phyloP scores from a whole-genome alignment of 306 rosid species.

The Abrus pulchellus region DNA sequence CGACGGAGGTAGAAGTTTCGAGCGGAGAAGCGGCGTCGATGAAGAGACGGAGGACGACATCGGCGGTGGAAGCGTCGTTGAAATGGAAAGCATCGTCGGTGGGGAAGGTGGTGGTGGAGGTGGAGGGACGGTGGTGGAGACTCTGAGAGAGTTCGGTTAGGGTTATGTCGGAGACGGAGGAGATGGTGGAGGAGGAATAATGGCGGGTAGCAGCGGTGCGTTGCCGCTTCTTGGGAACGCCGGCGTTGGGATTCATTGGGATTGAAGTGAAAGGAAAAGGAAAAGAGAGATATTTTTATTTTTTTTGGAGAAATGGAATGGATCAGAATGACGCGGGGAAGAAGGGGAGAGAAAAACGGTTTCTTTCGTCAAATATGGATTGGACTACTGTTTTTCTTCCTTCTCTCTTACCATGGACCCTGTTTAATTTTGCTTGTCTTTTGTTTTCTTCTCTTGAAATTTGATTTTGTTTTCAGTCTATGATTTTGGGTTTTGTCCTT shows the following conservation, averaged over 20 bases:
- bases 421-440: neutral
- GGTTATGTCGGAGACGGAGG: constrained; percentile 20
- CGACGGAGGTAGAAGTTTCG: constrained; percentile 53
- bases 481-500: too few relatives aligned
- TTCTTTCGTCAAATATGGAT: neutral
- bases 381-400: neutral
- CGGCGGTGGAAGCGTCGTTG: constrained; percentile 75
- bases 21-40: constrained; percentile 52
- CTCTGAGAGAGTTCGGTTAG: constrained; percentile 23
- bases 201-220: constrained; percentile 63
- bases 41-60: constrained; percentile 75
- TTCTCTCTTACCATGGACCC: too few relatives aligned
- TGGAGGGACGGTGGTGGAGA: neutral
- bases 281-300: neutral
- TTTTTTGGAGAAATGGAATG: neutral
- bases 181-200: constrained; percentile 45
- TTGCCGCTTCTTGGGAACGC: constrained; percentile 67
- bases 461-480: too few relatives aligned
- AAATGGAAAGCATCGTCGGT: constrained; percentile 36
- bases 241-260: constrained; percentile 51
- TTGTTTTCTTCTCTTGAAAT: neutral
- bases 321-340: neutral
- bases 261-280: neutral
- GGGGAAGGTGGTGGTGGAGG: neutral
- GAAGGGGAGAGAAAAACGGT: neutral